phyloP scores from a whole-genome alignment of 129 eudicot species.

The Saussurea involucrata region DNA sequence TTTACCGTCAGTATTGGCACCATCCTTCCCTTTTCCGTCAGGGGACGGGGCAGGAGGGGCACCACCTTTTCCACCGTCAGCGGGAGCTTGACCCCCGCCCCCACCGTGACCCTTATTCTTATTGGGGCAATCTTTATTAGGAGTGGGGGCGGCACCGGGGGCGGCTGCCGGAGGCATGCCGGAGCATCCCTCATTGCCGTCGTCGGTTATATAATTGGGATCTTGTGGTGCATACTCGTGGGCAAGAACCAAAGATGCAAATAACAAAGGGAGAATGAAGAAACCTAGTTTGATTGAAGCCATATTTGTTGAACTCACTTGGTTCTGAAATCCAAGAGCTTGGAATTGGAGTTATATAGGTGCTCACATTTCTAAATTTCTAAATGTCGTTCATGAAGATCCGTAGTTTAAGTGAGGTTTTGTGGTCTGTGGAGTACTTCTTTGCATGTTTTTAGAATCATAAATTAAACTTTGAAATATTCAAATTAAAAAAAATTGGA shows the following conservation, averaged over 20 bases:
- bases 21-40: background rate
- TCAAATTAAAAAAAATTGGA: background rate
- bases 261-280: background rate
- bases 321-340: background rate
- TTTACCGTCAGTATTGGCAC: too few species aligned
- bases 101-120: background rate
- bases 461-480: background rate
- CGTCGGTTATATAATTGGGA: background rate
- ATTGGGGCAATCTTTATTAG: background rate
- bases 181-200: background rate
- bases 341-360: background rate
- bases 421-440: background rate
- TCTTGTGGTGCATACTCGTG: background rate
- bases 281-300: constrained; percentile 8
- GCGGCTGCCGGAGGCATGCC: background rate
- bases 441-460: background rate
- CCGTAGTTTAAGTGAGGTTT: background rate
- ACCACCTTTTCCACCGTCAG: background rate
- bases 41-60: too few species aligned
- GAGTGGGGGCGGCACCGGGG: background rate
- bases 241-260: constrained; percentile 10
- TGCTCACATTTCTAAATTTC: background rate
- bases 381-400: background rate
- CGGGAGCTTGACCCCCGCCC: too few species aligned
- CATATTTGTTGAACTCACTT: background rate